These are phyloP conservation scores for Phaseolus coccineus DNA, from an alignment of 331 rosid genomes.

Conservation along the genomic window DNA sequence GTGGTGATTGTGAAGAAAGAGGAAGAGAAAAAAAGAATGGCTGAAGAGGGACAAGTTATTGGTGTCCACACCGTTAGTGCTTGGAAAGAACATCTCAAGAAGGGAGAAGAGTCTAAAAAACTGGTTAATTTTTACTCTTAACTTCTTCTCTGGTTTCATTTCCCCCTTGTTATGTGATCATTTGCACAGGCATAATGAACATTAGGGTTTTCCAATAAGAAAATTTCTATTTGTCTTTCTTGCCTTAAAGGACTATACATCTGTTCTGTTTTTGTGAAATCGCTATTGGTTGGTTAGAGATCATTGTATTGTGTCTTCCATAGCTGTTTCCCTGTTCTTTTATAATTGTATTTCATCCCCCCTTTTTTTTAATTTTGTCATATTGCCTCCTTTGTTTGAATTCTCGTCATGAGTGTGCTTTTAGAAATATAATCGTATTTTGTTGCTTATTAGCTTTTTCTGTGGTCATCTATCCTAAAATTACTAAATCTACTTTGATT, in stretches of 20 bases:
- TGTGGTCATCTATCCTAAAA: not conserved
- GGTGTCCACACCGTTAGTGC: conserved; percentile 49
- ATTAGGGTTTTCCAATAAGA: not conserved
- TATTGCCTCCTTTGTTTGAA: not conserved
- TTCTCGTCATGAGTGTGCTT: not conserved
- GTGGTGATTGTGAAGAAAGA: not conserved
- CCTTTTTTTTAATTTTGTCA: not conserved
- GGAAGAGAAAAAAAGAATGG: conserved; percentile 33
- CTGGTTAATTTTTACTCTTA: conserved; percentile 54
- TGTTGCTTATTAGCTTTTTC: not conserved
- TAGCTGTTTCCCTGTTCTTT: no score
- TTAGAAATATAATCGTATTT: not conserved
- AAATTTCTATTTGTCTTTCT: not conserved
- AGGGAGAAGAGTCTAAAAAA: conserved; percentile 55
- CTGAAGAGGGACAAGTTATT: conserved; percentile 68
- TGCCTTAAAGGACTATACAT: no score
- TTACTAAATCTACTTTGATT: not conserved
- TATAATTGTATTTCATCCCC: not conserved
- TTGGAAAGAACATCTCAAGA: conserved; percentile 60
- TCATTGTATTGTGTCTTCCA: no score
- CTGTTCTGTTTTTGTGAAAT: no score
- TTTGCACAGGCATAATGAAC: not conserved
- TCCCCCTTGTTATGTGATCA: not conserved
- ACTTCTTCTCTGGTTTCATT: not conserved
- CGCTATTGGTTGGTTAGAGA: no score